Percentiles rank a stretch among this genome's conserved stretches.
Conservation (phyloP, 306 rosid genomes). For the Fragaria ananassa region DNA sequence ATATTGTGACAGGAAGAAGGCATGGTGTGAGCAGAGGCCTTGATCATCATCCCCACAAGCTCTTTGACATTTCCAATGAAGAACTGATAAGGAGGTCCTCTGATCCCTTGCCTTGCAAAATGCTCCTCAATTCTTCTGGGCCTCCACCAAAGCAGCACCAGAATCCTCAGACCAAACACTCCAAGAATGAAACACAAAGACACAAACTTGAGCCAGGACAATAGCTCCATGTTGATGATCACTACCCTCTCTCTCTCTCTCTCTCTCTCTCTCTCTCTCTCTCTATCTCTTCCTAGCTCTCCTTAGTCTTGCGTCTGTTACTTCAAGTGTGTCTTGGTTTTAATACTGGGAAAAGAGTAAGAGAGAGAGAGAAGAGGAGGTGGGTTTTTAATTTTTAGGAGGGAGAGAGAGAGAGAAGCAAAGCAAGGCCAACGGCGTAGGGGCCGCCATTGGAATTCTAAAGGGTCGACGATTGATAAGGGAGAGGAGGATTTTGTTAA, state of each 20-base stretch:
- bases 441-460: slow-evolving; percentile 81
- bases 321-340: slow-evolving; percentile 43
- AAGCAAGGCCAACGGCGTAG: slow-evolving; percentile 91
- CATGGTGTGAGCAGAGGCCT: slow-evolving; percentile 90
- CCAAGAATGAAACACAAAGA: slow-evolving; percentile 24
- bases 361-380: slow-evolving; percentile 17
- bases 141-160: slow-evolving; percentile 76
- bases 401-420: slow-evolving; percentile 16
- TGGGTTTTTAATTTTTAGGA: slow-evolving; percentile 19
- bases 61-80: slow-evolving; percentile 89
- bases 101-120: slow-evolving; percentile 77
- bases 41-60: slow-evolving; percentile 73
- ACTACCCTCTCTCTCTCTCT: neutral
- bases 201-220: slow-evolving; percentile 45
- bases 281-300: neutral
- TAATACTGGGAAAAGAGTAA: slow-evolving; percentile 37
- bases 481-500: neutral
- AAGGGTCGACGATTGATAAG: slow-evolving; percentile 69
- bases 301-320: slow-evolving; percentile 27
- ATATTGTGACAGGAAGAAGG: slow-evolving; percentile 82
- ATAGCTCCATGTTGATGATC: slow-evolving; percentile 36
- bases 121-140: slow-evolving; percentile 73
- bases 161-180: slow-evolving; percentile 37
- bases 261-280: neutral
- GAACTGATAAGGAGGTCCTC: slow-evolving; percentile 95